A percentile compares a stretch with the other conserved stretches of the same genome.
Conservation (phyloP, 2,329 filamentous ascomycete species). For the Fusarium tjaetaba region DNA sequence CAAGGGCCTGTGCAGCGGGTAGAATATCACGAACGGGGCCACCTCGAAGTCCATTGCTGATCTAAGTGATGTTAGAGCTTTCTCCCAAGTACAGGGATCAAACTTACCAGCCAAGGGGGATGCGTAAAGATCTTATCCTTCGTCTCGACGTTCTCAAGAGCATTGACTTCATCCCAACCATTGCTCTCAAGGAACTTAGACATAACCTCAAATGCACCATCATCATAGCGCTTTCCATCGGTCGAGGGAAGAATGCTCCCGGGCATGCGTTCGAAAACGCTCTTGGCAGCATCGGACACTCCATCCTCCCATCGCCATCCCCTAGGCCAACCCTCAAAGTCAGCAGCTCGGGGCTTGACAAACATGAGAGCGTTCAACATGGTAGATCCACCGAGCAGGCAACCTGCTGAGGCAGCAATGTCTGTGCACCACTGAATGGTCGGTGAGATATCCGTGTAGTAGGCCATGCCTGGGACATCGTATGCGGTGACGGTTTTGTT, state of each 20-base stretch:
- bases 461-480: constrained; percentile 75
- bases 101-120: constrained; percentile 65
- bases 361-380: constrained; percentile 76
- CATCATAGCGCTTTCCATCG: constrained; percentile 73
- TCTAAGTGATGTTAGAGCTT: constrained; percentile 53
- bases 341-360: constrained; percentile 71
- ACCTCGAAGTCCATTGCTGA: constrained; percentile 71
- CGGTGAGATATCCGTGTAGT: constrained; percentile 70
- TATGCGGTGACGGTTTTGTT: constrained; percentile 72
- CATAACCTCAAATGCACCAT: constrained; percentile 71
- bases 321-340: constrained; percentile 74
- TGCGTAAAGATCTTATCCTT: constrained; percentile 74
- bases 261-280: constrained; percentile 65
- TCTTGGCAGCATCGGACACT: constrained; percentile 65
- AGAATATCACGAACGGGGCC: constrained; percentile 77
- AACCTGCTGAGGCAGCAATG: constrained; percentile 57
- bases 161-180: constrained; percentile 70
- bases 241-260: constrained; percentile 69
- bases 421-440: constrained; percentile 39
- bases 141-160: constrained; percentile 65
- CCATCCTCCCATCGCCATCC: constrained; percentile 69
- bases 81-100: background rate
- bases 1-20: constrained; percentile 64
- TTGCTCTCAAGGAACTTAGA: constrained; percentile 65
- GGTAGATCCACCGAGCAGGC: constrained; percentile 72